These are phyloP conservation scores for Colletotrichum somersetense DNA, from an alignment of 2,329 filamentous ascomycete genomes.

Conservation along the genomic window DNA sequence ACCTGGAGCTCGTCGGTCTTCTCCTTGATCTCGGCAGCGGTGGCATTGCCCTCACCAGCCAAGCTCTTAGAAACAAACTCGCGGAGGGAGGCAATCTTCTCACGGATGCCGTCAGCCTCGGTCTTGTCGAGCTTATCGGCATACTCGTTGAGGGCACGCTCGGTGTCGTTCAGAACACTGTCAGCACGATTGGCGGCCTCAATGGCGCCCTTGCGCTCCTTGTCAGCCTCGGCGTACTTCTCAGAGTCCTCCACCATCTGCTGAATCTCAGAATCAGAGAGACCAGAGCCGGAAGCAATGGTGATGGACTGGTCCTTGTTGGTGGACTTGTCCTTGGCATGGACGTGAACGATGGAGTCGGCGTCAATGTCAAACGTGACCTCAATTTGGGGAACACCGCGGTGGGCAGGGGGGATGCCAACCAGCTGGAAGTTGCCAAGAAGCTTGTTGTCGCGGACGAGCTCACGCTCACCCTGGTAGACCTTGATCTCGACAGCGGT, in stretches of 20 bases:
- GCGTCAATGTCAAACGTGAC: constrained; percentile 99
- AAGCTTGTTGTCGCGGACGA: constrained; percentile 98
- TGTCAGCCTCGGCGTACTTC: constrained; percentile 94
- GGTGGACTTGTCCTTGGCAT: constrained; percentile 99
- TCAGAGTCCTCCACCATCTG: constrained; percentile 98
- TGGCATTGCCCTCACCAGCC: constrained; percentile 87
- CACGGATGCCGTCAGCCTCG: constrained; percentile 91
- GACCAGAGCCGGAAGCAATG: constrained; percentile 96
- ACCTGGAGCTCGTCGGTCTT: constrained; percentile 99
- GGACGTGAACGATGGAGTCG: constrained; percentile 97
- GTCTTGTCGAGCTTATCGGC: constrained; percentile 97
- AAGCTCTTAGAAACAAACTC: constrained; percentile 96
- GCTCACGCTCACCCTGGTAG: constrained; percentile 99
- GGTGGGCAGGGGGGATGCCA: constrained; percentile 94
- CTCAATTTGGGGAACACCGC: constrained; percentile 95
- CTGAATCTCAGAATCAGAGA: constrained; percentile 94
- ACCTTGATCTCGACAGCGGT: constrained; percentile 99
- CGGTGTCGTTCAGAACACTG: constrained; percentile 95
- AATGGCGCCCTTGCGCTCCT: constrained; percentile 95
- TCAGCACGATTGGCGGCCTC: constrained; percentile 98
- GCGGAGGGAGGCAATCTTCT: constrained; percentile 89
- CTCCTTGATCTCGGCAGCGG: constrained; percentile 94
- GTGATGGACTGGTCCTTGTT: constrained; percentile 99
- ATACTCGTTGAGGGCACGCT: constrained; percentile 98
- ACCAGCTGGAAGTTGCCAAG: constrained; percentile 99